Base-by-base conservation (phyloP, 345 rosid species). In the Eucalyptus virginea region DNA sequence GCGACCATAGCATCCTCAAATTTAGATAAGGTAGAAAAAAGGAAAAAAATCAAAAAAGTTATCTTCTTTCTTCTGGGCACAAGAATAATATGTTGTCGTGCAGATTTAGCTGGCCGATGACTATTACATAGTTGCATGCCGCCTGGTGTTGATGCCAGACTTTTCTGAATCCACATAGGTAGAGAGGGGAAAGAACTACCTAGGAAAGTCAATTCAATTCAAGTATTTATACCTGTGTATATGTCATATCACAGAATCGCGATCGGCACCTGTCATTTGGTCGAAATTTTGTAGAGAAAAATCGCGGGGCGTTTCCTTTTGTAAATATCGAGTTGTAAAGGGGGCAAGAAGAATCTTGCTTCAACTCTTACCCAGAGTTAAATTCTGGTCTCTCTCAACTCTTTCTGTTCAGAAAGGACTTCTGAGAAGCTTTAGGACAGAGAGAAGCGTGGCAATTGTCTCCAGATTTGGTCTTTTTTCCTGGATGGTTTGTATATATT, bases 261-360 rank as follows among this genome's bases (percentile, higher is more conserved):
- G 17, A 45, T 69, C 42, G 86, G 89, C 51, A 34, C 72, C 86
- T 62, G 32, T 24, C 32, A 87, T 15, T 44, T 81, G 88, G 88
- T 26, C 47, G 67, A 88, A 91, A 88, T 95, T 96, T 93, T 95
- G 97, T 95, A 93, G 94, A 58, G 45, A 88, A 72, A 91, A 88
- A 89, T 89, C 37, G 89, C 90, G 93, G 95, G 88, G 90, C 89
- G 92, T 92, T 87, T 91, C 91, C 81, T 95, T 67, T 50, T 89
- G 95, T 95, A 95, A 91, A 94, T 95, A 95, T 89, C 32, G 97
- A 94, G 95, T 91, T 93, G 95, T 94, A 92, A 21, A 86, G 88
- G 62, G 58, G 11, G 62, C 37, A 52, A 56, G 88, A 13, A 86
- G 56, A 56, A 48, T 50, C 52, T 86, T 51, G 88, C 65, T 28